Percentiles rank a stretch among this genome's conserved stretches.
phyloP scores from a whole-genome alignment of 306 rosid species.

The Lathyrus tuberosus region DNA sequence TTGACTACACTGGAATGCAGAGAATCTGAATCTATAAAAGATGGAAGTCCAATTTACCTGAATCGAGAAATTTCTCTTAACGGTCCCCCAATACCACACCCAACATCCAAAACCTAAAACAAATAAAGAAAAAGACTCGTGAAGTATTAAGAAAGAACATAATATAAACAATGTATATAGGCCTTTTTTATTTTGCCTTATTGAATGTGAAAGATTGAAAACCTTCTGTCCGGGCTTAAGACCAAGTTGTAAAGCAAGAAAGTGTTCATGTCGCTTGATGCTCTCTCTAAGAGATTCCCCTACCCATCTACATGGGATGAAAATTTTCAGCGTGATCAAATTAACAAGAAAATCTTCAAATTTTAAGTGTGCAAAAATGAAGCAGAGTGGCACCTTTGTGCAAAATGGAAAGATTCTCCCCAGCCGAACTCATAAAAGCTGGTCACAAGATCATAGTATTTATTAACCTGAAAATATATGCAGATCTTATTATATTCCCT shows the following conservation, averaged over 20 bases:
- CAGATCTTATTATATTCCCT: slow-evolving; percentile 31
- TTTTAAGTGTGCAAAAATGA: slow-evolving; percentile 13
- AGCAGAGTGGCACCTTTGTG: slow-evolving; percentile 60
- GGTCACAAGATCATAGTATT: slow-evolving; percentile 89
- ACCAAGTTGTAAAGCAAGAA: slow-evolving; percentile 84
- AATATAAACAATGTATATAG: not conserved
- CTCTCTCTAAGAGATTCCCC: slow-evolving; percentile 93
- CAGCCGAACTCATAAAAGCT: slow-evolving; percentile 98
- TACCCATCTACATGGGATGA: slow-evolving; percentile 61
- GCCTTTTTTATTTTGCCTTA: slow-evolving; percentile 15
- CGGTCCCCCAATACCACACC: slow-evolving; percentile 98
- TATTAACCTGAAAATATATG: slow-evolving; percentile 71
- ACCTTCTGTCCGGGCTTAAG: slow-evolving; percentile 90
- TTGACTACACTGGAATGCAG: not conserved
- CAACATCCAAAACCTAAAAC: slow-evolving; percentile 84
- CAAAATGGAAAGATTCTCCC: slow-evolving; percentile 99
- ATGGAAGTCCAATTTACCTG: slow-evolving; percentile 55
- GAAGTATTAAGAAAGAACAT: slow-evolving; percentile 12
- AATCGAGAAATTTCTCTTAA: slow-evolving; percentile 86
- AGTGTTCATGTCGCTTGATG: slow-evolving; percentile 93
- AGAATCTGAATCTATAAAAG: not conserved
- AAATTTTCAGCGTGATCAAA: slow-evolving; percentile 18
- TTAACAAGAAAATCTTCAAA: slow-evolving; percentile 11
- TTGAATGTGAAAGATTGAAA: slow-evolving; percentile 43
- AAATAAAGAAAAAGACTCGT: not conserved